Base-by-base conservation (phyloP, 148 eudicot species). In the Cornus kousa region DNA sequence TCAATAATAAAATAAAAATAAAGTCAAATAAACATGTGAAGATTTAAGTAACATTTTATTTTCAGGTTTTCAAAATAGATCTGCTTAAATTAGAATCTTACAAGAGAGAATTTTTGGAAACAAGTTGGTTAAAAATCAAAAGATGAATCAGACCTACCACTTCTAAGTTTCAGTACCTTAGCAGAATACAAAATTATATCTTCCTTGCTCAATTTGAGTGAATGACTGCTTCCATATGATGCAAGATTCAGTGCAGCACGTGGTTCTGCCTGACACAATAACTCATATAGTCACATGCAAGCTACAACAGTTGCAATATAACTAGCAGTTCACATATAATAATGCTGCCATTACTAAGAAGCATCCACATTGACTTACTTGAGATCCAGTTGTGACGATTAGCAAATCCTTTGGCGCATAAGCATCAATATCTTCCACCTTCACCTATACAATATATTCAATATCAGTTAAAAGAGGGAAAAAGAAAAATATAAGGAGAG, bases 181-280 rank as follows among this genome's bases (percentile, higher is more conserved):
- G 99, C 99, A 80, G 99, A 95, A 84, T 95, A 95, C 82, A 95
- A 83, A 80, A 95, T 90, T 66, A 91, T 62, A 80, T 95, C 99
- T 46, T 95, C 99, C 88, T 95, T 95, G 92, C 72, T 91, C 80
- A 95, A 79, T 85, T 95, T 95, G 81, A 95, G 97, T 35, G 97
- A 91, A 89, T 95, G 98, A 80, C 99, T 93, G 82, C 97, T 90
- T 81, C 97, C 98, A 74, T 74, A 90, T 33, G 99, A 95, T 43
- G 99, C 97, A 85, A 95, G 99, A 85, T 95, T 95, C 84, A 95
- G 87, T 73, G 99, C 99, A 77, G 99, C 99, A 89, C 98, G 99
- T 76, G 98, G 91, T 82, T 95, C 99, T 86, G 97, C 99, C 99
- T 95, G 94, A 92, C 91, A 96, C 87, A 86, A 77, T 50, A 80